Percentiles rank a stretch among this genome's conserved stretches.
Conservation (phyloP, 202 grass and related monocot species). For the Panicum hallii region DNA sequence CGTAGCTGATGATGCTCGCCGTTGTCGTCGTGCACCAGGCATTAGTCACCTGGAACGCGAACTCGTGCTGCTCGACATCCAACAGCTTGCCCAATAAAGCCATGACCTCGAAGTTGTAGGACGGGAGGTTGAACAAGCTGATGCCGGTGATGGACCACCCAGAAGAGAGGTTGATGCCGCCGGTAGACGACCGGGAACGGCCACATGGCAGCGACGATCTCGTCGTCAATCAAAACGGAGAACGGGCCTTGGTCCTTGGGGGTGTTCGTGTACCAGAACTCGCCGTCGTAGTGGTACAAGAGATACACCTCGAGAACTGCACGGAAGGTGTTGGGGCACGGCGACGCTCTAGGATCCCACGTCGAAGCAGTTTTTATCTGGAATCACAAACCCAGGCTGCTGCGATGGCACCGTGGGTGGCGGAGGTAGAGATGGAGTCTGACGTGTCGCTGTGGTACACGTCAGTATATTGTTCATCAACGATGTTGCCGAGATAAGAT, state of each 20-base stretch:
- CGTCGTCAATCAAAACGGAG: conserved; percentile 57
- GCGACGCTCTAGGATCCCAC: conserved; percentile 43
- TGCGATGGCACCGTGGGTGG: conserved; percentile 24
- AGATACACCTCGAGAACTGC: conserved; percentile 77
- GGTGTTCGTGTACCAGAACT: conserved; percentile 76
- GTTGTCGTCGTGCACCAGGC: conserved; percentile 39
- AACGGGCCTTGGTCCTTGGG: conserved; percentile 51
- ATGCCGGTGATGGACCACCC: conserved; percentile 66
- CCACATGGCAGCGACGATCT: conserved; percentile 62
- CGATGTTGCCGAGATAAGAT: conserved; percentile 61
- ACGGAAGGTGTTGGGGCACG: conserved; percentile 67
- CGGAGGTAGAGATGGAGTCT: conserved; percentile 80
- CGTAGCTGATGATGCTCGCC: conserved; percentile 52
- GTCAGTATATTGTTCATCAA: conserved; percentile 56
- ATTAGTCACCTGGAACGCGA: conserved; percentile 65
- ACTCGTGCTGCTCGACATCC: conserved; percentile 60
- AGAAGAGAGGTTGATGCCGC: conserved; percentile 63
- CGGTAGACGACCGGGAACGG: conserved; percentile 83
- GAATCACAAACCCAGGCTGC: conserved; percentile 57
- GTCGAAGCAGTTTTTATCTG: conserved; percentile 44
- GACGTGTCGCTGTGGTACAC: conserved; percentile 65
- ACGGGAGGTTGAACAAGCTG: conserved; percentile 67
- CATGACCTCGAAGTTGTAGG: conserved; percentile 88
- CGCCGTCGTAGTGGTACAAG: conserved; percentile 63
- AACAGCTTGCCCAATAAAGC: conserved; percentile 64